Evolutionary conservation across 768 basidiomycete species (phyloP).

Genomic region (Suillus paluster): DNA sequence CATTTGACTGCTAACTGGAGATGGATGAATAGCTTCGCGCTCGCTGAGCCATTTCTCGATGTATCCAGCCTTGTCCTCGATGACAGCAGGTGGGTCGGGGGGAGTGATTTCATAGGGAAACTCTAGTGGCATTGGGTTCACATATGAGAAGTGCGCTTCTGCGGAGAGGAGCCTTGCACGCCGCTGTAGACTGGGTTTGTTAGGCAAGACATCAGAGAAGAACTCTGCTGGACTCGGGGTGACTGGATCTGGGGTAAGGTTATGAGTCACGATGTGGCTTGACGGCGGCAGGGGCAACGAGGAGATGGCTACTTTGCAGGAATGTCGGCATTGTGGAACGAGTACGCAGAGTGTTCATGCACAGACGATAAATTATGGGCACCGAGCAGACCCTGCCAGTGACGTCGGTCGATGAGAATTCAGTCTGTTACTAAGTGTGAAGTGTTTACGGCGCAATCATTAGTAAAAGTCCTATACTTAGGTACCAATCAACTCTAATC

Average conservation of each 20-base stretch:
- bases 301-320: constrained; percentile 43
- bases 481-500: background rate
- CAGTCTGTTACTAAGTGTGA: background rate
- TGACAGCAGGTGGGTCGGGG: constrained; percentile 50
- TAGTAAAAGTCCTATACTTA: no score
- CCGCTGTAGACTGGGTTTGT: constrained; percentile 68
- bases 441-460: background rate
- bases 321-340: constrained; percentile 24
- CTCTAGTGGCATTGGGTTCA: constrained; percentile 77
- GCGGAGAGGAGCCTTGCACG: constrained; percentile 63
- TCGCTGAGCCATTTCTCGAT: constrained; percentile 79
- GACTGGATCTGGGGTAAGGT: constrained; percentile 63
- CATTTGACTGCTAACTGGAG: background rate
- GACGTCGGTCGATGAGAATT: background rate
- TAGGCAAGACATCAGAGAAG: constrained; percentile 49
- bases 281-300: constrained; percentile 51
- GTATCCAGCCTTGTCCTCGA: constrained; percentile 58
- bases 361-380: background rate
- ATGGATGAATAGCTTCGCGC: constrained; percentile 58
- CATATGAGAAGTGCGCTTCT: constrained; percentile 75
- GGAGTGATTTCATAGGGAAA: constrained; percentile 82
- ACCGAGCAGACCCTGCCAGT: background rate
- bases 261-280: constrained; percentile 44
- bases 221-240: constrained; percentile 59
- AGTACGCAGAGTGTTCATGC: constrained; percentile 22